These are phyloP conservation scores for Lentinula detonsa DNA, from an alignment of 768 basidiomycete genomes.

Conservation along the genomic window DNA sequence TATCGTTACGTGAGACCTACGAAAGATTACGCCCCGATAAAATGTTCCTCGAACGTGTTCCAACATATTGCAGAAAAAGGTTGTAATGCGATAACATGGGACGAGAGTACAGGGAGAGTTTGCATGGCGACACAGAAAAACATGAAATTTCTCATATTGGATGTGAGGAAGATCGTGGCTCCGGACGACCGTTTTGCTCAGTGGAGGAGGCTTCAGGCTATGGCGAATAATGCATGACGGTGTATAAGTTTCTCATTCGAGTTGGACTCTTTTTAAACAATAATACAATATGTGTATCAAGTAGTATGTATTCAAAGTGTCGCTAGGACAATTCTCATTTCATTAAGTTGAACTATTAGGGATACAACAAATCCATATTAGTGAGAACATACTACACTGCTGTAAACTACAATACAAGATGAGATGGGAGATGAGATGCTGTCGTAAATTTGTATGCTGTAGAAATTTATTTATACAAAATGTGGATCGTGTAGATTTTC, in stretches of 20 bases:
- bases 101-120: constrained; percentile 58
- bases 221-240: constrained; percentile 18
- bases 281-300: no score
- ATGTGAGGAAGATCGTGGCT: constrained; percentile 31
- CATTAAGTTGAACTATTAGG: no score
- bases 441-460: background rate
- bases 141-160: constrained; percentile 36
- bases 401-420: background rate
- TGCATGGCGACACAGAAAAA: constrained; percentile 40
- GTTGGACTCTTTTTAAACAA: no score
- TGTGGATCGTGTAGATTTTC: no score
- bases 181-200: constrained; percentile 22
- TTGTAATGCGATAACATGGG: constrained; percentile 53
- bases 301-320: background rate
- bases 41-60: constrained; percentile 8
- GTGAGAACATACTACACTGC: no score
- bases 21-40: constrained; percentile 11
- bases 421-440: background rate
- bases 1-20: constrained; percentile 14
- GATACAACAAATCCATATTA: no score
- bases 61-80: constrained; percentile 19
- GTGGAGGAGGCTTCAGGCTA: constrained; percentile 26
- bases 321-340: no score
- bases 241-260: no score
- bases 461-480: background rate